Percentiles rank a stretch among this genome's conserved stretches.
Conservation (phyloP, 352 stramenopile species). For the Phytophthora megakarya region DNA sequence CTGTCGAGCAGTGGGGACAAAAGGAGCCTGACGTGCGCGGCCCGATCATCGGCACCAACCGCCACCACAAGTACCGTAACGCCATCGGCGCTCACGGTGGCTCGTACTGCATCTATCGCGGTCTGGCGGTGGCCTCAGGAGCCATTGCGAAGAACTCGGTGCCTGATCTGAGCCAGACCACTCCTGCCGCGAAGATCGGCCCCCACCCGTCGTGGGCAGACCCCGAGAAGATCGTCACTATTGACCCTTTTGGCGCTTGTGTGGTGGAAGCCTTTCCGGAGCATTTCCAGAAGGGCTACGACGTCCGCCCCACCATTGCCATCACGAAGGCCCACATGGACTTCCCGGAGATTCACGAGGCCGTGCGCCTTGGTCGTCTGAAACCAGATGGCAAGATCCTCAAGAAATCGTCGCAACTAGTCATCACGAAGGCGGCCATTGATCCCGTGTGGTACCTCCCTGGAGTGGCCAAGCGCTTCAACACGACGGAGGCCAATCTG, state of each 20-base stretch:
- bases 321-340: conserved; percentile 98
- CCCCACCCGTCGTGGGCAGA: conserved; percentile 96
- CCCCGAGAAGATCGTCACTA: conserved; percentile 93
- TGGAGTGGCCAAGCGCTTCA: conserved; percentile 98
- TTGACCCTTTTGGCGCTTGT: conserved; percentile 82
- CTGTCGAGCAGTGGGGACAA: conserved; percentile 88
- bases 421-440: conserved; percentile 97
- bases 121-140: conserved; percentile 90
- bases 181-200: conserved; percentile 97
- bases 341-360: conserved; percentile 98
- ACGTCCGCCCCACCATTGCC: conserved; percentile 98
- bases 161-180: conserved; percentile 91
- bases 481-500: conserved; percentile 94
- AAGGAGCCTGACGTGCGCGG: conserved; percentile 90
- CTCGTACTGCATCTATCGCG: conserved; percentile 99
- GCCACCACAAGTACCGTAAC: conserved; percentile 96
- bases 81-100: conserved; percentile 98
- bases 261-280: conserved; percentile 89
- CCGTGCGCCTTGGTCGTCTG: conserved; percentile 91
- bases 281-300: conserved; percentile 97
- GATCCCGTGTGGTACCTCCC: conserved; percentile 99
- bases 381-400: conserved; percentile 97
- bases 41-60: conserved; percentile 95
- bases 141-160: conserved; percentile 71
- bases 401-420: conserved; percentile 88